Evolutionary conservation across 495 filamentous ascomycete genomes (phyloP), one percentile per base, ranked within the genome.

Genomic region (Lasiosphaeria ovina): DNA sequence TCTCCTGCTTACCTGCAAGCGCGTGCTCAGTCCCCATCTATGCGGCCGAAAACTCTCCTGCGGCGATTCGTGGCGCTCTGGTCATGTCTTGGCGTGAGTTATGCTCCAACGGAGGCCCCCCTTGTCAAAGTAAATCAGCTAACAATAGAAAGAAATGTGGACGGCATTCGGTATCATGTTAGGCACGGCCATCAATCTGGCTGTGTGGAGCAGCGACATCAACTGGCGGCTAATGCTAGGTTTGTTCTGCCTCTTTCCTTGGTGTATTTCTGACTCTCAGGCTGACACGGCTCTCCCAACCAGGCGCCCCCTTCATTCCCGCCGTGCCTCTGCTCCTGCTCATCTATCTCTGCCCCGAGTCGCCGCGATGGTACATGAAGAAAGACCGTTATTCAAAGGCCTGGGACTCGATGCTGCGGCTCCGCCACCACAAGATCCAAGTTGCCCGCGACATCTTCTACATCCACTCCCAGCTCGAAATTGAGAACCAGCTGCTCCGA

Each of bases 151-250:
- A 74, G 72, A 95, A 64, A 77, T 92, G 70, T 92, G 89, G 89
- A 91, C 89, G 7, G 90, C 89, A 2, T 92, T 92, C 60, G 89
- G 89, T 44, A 91, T 91, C 64, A 83, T 91, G 64, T 73, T 90
- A 6, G 90, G 90, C 14, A 85, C 81, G 1, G 83, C 79, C 53
- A 83, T 89, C 42, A 92, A 93, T 63, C 74, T 95, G 32, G 84
- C 83, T 1, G 85, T 93, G 24, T 76, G 65, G 58, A 63, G 77
- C 60, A 72, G 79, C 2, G 24, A 35, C 10, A 82, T 88, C 58
- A 77, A 88, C 55, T 93, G 91, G 91, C 79, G 91, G 40, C 77
- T 93, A 45, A 89, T 92, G 77, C 67, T 95, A 12, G 69, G 66
- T 67, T 9, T 48, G 64, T 44, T 4, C 24, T 33, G 10, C 32